These are phyloP conservation scores for Sarocladium brachiariae DNA, from an alignment of 2,329 filamentous ascomycete species.

Conservation along the genomic window DNA sequence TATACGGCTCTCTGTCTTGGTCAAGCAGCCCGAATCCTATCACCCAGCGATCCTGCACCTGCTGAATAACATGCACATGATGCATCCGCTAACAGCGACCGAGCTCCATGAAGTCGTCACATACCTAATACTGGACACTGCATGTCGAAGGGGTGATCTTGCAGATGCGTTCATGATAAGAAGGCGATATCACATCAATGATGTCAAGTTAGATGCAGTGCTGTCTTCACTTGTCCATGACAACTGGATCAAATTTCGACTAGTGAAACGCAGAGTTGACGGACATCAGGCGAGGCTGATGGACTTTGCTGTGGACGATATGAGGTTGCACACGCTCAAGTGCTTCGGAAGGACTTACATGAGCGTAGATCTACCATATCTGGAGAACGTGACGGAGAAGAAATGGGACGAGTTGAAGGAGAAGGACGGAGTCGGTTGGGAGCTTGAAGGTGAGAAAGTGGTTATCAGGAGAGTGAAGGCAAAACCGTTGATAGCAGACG, in stretches of 20 bases:
- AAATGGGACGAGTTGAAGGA: constrained; percentile 66
- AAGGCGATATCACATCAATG: constrained; percentile 52
- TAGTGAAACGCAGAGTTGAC: constrained; percentile 64
- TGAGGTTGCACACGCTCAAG: constrained; percentile 74
- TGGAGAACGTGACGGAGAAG: constrained; percentile 62
- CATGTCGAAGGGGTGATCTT: constrained; percentile 73
- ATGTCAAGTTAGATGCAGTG: constrained; percentile 61
- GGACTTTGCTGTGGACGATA: constrained; percentile 69
- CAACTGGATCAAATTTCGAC: constrained; percentile 76
- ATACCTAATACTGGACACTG: constrained; percentile 81
- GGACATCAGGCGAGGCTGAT: constrained; percentile 74
- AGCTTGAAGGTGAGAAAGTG: constrained; percentile 64
- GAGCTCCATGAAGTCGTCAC: constrained; percentile 74
- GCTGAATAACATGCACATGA: constrained; percentile 61
- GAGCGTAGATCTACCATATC: constrained; percentile 57
- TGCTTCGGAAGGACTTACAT: constrained; percentile 81
- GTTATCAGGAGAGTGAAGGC: constrained; percentile 60
- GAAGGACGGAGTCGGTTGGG: constrained; percentile 76
- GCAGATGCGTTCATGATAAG: constrained; percentile 65
- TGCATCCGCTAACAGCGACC: constrained; percentile 59
- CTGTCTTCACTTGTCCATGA: constrained; percentile 68
- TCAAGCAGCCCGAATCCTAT: constrained; percentile 80
- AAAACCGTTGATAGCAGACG: constrained; percentile 18
- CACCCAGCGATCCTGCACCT: constrained; percentile 79
- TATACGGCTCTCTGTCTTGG: constrained; percentile 74